Evolutionary conservation across 345 rosid species (phyloP), one percentile per base, ranked within the genome.

Genomic region (Rubroshorea leprosula): DNA sequence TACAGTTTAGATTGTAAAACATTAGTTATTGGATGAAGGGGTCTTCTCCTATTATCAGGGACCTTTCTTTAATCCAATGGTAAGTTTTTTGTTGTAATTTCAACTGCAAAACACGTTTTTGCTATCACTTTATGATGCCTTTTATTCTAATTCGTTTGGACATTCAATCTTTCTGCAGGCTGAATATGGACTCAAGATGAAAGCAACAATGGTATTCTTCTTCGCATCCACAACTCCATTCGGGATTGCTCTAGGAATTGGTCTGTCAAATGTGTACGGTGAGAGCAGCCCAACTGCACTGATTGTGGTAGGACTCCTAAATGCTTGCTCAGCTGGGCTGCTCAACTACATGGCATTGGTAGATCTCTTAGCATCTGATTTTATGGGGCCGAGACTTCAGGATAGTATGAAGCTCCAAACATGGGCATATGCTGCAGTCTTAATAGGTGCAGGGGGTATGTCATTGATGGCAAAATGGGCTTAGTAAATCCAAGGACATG

Each of bases 281-380:
- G 86, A 75, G 9, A 81, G 65, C 49, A 80, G 89, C 45, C 97
- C 92, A 0, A 75, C 57, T 2, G 78, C 86, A 11, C 69, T 89
- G 44, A 64, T 83, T 20, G 79, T 81, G 4, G 85, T 78, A 14
- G 95, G 97, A 41, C 45, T 87, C 12, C 76, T 84, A 31, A 80
- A 87, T 55, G 90, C 89, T 26, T 75, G 85, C 29, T 87, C 89
- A 0, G 83, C 93, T 0, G 93, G 97, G 27, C 65, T 90, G 60
- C 72, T 87, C 46, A 81, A 78, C 47, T 90, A 84, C 72, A 90
- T 83, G 95, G 95, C 97, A 0, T 60, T 87, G 51, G 97, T 90
- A 0, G 90, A 84, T 64, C 89, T 90, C 51, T 52, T 87, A 0
- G 74, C 88, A 0, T 74, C 82, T 0, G 95, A 90, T 5, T 86